These are phyloP conservation scores for Didymella glomerata DNA, from an alignment of 2,329 filamentous ascomycete genomes.

Conservation along the genomic window DNA sequence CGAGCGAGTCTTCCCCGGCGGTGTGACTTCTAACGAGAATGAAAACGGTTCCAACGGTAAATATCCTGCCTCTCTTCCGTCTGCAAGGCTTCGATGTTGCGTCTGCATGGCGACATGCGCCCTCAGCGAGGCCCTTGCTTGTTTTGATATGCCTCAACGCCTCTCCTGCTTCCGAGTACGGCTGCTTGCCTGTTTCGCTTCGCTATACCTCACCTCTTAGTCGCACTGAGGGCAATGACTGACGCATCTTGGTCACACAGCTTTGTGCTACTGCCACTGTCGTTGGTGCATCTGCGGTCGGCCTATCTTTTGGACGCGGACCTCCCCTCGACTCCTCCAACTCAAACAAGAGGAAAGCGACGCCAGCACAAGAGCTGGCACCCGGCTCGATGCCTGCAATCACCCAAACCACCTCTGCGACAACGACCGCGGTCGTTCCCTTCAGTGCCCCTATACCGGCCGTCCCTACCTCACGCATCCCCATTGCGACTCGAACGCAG, in stretches of 20 bases:
- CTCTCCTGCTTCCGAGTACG: conserved; percentile 33
- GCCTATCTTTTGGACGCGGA: conserved; percentile 64
- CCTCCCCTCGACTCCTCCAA: conserved; percentile 49
- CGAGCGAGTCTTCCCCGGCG: conserved; percentile 50
- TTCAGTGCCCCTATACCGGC: conserved; percentile 37
- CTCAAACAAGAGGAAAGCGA: conserved; percentile 51
- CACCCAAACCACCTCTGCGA: conserved; percentile 38
- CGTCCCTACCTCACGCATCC: conserved; percentile 37
- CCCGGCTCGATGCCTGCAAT: conserved; percentile 40
- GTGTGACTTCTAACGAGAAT: conserved; percentile 52
- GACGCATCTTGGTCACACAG: conserved; percentile 55
- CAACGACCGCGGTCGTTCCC: conserved; percentile 33
- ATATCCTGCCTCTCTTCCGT: conserved; percentile 32
- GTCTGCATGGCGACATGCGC: conserved; percentile 18
- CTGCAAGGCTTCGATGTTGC: conserved; percentile 21
- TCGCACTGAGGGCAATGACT: conserved; percentile 46
- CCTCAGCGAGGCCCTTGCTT: conserved; percentile 37
- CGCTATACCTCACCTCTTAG: conserved; percentile 31
- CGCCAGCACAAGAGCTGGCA: conserved; percentile 44
- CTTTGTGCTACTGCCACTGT: conserved; percentile 69
- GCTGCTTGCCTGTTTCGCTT: conserved; percentile 38
- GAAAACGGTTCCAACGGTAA: conserved; percentile 59
- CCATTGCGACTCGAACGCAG: conserved; percentile 38
- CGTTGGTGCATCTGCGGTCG: conserved; percentile 67
- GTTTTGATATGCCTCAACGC: conserved; percentile 40